Conservation (phyloP, 306 rosid genomes). For the Malus fusca region DNA sequence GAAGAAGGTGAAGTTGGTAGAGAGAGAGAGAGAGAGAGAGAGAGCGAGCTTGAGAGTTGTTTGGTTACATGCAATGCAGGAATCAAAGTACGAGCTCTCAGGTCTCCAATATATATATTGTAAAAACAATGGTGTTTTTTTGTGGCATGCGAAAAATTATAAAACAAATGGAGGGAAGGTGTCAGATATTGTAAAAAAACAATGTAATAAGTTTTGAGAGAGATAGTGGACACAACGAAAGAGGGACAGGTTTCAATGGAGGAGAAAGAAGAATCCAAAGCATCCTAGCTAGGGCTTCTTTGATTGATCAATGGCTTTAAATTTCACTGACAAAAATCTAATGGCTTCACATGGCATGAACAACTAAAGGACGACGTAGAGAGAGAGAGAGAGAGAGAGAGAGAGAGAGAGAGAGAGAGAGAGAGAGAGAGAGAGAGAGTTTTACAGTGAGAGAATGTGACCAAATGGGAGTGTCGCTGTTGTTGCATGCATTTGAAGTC, state of each 20-base stretch:
- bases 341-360: conserved; percentile 29
- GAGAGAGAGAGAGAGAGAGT: background rate
- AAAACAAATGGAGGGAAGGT: conserved; percentile 4
- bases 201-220: conserved; percentile 12
- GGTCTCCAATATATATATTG: conserved; percentile 13
- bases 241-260: conserved; percentile 1
- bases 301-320: conserved; percentile 4
- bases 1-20: background rate
- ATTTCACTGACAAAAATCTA: conserved; percentile 16
- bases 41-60: background rate
- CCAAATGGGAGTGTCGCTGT: background rate
- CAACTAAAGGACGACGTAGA: conserved; percentile 13
- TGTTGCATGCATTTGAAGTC: background rate
- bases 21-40: background rate
- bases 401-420: background rate
- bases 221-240: background rate
- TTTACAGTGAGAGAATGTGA: background rate
- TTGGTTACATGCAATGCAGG: background rate
- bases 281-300: background rate
- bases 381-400: conserved; percentile 4
- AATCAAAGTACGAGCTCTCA: background rate
- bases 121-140: background rate
- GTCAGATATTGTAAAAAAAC: conserved; percentile 19
- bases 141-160: conserved; percentile 10
- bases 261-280: conserved; percentile 24